Evolutionary conservation across 2,329 filamentous ascomycete genomes (phyloP), one percentile per base, ranked within the genome.

Genomic region (Raffaelea arxii): DNA sequence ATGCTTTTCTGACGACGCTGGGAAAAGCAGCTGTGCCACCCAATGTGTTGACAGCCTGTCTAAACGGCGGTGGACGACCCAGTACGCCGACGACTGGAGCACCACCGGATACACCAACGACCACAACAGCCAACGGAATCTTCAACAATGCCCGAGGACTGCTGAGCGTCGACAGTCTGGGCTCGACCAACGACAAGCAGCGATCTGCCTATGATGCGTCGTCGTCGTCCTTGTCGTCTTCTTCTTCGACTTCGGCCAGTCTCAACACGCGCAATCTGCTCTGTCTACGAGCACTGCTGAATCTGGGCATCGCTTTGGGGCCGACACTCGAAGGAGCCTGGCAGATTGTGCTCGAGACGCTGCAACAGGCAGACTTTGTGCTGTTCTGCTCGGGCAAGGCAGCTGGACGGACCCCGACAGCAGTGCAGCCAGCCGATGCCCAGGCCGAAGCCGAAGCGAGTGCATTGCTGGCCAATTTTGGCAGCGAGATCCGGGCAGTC

Each of bases 1-100:
- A 98, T 70, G 92, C 92, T 1, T 94, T 98, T 57, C 71, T 98
- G 27, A 97, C 92, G 0, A 96, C 91, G 0, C 69, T 98, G 3
- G 89, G 88, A 0, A 98, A 98, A 65, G 84, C 90, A 38, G 89
- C 92, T 7, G 86, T 97, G 3, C 92, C 92, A 3, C 80, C 88
- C 1, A 91, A 94, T 55, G 72, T 83, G 1, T 69, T 84, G 37
- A 79, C 76, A 16, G 77, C 77, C 3, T 81, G 75, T 47, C 63
- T 78, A 19, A 78, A 74, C 49, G 61, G 67, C 12, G 69, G 74
- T 0, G 56, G 67, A 2, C 67, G 69, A 18, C 64, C 71, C 1
- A 50, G 64, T 14, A 63, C 67, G 2, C 65, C 70, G 1, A 72
- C 67, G 2, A 67, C 52, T 3, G 62, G 68, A 0, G 55, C 65